phyloP scores from a whole-genome alignment of 148 eudicot genomes.

The Rhododendron vialii region DNA sequence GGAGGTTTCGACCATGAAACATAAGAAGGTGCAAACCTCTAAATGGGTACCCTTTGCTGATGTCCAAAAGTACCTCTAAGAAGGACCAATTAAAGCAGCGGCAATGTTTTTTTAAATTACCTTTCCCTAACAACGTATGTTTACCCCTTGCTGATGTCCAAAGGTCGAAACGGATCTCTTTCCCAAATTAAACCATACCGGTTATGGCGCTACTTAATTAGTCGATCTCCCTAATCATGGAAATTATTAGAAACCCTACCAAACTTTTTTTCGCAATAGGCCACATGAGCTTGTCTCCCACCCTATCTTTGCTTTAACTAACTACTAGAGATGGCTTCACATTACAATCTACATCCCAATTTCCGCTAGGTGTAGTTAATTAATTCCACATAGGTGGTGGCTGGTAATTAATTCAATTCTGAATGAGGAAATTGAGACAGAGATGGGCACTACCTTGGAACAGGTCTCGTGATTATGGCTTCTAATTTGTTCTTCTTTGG shows the following conservation, averaged over 20 bases:
- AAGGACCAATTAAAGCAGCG: no score
- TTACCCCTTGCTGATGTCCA: neutral
- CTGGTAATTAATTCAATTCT: neutral
- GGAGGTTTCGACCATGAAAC: no score
- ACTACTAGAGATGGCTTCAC: neutral
- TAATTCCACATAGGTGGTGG: neutral
- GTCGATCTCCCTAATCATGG: neutral
- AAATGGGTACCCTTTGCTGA: no score
- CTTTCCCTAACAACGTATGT: neutral
- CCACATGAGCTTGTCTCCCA: conserved; percentile 15
- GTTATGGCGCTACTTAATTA: neutral
- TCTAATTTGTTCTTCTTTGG: neutral
- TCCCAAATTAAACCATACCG: no score
- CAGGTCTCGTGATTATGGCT: neutral
- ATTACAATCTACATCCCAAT: neutral
- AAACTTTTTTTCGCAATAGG: neutral
- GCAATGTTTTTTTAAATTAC: neutral
- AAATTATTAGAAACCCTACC: neutral
- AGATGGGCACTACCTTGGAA: neutral
- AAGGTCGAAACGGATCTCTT: neutral
- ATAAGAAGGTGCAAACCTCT: no score
- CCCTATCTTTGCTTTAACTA: neutral
- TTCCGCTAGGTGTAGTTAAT: neutral
- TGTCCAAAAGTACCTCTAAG: no score
- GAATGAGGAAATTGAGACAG: neutral